Percentiles rank a stretch among this genome's conserved stretches.
phyloP scores from a whole-genome alignment of 768 basidiomycete genomes.

The Russula sp. region DNA sequence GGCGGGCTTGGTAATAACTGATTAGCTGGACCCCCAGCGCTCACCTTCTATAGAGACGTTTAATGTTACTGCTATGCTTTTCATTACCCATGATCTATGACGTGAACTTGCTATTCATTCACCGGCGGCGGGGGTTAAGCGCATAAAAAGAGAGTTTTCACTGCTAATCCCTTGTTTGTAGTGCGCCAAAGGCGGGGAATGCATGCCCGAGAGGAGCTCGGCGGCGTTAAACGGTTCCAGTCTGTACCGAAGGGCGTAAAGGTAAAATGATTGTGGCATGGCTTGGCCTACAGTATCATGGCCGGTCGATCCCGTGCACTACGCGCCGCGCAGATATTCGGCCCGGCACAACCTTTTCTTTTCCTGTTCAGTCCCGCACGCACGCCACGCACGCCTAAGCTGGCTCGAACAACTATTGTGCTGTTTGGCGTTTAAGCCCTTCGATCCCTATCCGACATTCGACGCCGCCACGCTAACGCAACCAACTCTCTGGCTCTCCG shows the following conservation, averaged over 20 bases:
- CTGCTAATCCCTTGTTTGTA: background rate
- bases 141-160: background rate
- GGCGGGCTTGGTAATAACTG: slow-evolving; percentile 5
- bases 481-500: too few relatives aligned
- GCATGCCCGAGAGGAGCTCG: background rate
- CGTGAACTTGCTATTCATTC: background rate
- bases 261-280: background rate
- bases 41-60: background rate
- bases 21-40: background rate
- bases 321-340: too few relatives aligned
- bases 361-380: too few relatives aligned
- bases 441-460: too few relatives aligned
- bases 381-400: too few relatives aligned
- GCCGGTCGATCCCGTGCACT: too few relatives aligned
- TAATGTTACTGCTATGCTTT: slow-evolving; percentile 11
- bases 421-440: too few relatives aligned
- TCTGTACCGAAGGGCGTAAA: background rate
- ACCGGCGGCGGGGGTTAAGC: background rate
- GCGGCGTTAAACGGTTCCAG: background rate
- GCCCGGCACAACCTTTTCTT: too few relatives aligned
- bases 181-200: background rate
- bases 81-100: background rate
- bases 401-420: too few relatives aligned
- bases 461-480: too few relatives aligned
- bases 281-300: too few relatives aligned